These are phyloP conservation scores for Nannochloropsis salina DNA, from an alignment of 108 stramenopile genomes.

Conservation along the genomic window DNA sequence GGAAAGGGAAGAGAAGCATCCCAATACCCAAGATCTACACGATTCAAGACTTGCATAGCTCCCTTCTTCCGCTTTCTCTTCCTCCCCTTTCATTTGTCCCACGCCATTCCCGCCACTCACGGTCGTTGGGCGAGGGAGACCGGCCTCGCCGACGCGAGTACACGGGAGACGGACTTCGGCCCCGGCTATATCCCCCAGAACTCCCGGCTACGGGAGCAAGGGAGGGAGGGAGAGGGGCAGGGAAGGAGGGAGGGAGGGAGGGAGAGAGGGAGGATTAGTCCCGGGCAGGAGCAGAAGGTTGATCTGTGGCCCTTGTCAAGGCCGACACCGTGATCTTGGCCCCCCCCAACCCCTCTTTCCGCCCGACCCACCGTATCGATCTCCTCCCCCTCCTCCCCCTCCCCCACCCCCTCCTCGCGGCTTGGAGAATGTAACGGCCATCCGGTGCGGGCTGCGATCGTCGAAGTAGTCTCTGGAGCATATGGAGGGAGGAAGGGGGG, in stretches of 20 bases:
- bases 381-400: background rate
- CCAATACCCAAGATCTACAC: no score
- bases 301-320: no score
- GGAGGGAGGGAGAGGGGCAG: background rate
- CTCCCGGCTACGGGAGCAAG: background rate
- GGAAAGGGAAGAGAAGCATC: no score
- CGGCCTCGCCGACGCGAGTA: background rate
- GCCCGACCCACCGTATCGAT: background rate
- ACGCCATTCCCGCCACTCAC: background rate
- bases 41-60: background rate
- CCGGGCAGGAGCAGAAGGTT: background rate
- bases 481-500: background rate
- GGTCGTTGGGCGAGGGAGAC: background rate
- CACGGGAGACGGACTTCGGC: background rate
- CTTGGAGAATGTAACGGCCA: background rate
- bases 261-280: background rate
- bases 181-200: background rate
- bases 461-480: background rate
- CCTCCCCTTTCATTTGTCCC: background rate
- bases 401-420: background rate
- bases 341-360: background rate
- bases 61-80: background rate
- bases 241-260: background rate
- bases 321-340: background rate
- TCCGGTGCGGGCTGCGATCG: background rate